Evolutionary conservation across 78 protist species (phyloP), one percentile per base, ranked within the genome.

Genomic region (Speleostelium caveatum): DNA sequence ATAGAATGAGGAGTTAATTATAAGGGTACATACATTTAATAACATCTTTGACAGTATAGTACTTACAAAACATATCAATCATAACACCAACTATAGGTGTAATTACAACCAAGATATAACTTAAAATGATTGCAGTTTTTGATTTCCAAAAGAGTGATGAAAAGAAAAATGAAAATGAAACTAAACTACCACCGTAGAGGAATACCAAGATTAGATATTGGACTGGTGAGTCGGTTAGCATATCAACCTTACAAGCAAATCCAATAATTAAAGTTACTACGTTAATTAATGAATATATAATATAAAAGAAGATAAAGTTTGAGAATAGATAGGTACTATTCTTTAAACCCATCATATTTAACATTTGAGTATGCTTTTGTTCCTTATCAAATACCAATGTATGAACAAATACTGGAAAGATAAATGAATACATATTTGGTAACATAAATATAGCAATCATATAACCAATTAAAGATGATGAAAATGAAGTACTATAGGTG

Each of bases 331-430:
- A 45, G 28, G 67, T 39, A 21, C 17, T 35, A 33, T 42, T 38
- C 42, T 59, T 73, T 24, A 65, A 55, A 60, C 90, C 90, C 90
- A 83, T 83, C 76, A 83, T 68, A 45, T 32, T 68, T 73, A 83
- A 49, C 19, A 83, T 62, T 56, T 66, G 72, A 49, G 53, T 60
- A 10, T 58, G 38, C 51, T 68, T 65, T 38, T 71, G 12, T 32
- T 83, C 78, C 36, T 83, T 83, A 16, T 83, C 90, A 33, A 32
- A 42, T 1, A 83, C 90, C 59, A 68, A 45, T 16, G 60, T 83
- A 73, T 49, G 33, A 19, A 83, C 72, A 32, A 83, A 83, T 21
- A 83, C 90, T 28, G 90, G 78, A 35, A 83, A 83, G 73, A 83
- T 75, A 30, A 75, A 75, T 32, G 71, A 55, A 38, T 59, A 60